Percentiles rank a stretch among this genome's conserved stretches.
Conservation (phyloP, 2,329 filamentous ascomycete genomes). For the Colletotrichum noveboracense region DNA sequence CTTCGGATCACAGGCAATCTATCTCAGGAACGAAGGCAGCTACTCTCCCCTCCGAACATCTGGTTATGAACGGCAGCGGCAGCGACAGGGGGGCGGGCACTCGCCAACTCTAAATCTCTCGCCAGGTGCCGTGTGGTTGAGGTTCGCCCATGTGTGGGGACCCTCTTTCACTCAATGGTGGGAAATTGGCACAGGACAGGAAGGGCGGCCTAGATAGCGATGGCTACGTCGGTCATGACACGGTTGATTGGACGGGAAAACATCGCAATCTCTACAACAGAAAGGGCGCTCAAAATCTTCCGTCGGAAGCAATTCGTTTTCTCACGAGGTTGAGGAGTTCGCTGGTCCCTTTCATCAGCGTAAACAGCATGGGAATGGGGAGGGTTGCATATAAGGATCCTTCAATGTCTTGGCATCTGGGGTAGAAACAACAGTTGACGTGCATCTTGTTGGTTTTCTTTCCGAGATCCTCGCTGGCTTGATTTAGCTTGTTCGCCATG, state of each 20-base stretch:
- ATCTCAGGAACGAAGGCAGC: not conserved
- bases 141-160: not conserved
- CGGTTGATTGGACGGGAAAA: not conserved
- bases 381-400: not conserved
- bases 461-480: not conserved
- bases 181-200: not conserved
- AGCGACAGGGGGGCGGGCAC: not conserved
- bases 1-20: not conserved
- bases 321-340: not conserved
- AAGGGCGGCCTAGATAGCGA: not conserved
- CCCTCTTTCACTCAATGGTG: not conserved
- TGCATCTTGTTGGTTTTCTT: not conserved
- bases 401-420: not conserved
- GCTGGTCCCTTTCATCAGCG: not conserved
- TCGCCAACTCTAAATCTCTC: not conserved
- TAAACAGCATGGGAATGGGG: not conserved
- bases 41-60: not conserved
- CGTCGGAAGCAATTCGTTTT: not conserved
- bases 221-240: not conserved
- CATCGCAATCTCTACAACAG: not conserved
- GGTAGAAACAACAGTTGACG: not conserved
- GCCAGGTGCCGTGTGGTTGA: not conserved
- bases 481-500: not conserved
- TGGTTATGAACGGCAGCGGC: not conserved
- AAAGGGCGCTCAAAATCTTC: not conserved